phyloP scores from a whole-genome alignment of 139 green algal genomes.

The Volvox africanus region DNA sequence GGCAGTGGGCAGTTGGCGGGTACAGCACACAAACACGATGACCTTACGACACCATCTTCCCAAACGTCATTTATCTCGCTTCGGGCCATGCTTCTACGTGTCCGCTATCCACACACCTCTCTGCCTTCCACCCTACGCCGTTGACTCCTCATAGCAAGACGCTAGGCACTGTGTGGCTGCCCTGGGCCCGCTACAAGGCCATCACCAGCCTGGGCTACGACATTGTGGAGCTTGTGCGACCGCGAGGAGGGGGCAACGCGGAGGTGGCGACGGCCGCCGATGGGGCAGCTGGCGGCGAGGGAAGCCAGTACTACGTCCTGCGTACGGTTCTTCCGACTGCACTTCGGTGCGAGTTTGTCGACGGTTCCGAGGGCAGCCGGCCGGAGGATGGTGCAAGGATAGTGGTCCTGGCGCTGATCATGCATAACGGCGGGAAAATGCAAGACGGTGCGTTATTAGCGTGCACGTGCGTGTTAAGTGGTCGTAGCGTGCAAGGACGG shows the following conservation, averaged over 20 bases:
- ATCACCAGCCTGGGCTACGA: constrained; percentile 13
- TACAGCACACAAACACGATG: no score
- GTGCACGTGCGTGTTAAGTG: no score
- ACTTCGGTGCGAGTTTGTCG: constrained; percentile 4
- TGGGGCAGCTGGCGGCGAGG: not conserved
- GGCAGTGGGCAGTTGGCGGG: no score
- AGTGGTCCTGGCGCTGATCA: constrained; percentile 10
- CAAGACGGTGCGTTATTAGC: not conserved
- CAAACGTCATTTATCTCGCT: no score
- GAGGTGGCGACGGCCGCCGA: not conserved
- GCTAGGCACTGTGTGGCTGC: constrained; percentile 2
- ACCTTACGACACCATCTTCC: no score
- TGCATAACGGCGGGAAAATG: not conserved
- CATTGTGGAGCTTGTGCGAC: not conserved
- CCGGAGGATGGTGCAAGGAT: not conserved
- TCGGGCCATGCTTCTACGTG: no score
- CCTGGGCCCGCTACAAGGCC: constrained; percentile 28
- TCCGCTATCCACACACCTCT: no score
- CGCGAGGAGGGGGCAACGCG: not conserved
- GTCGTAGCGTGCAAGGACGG: no score
- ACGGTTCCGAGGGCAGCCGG: not conserved
- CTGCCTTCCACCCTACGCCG: no score
- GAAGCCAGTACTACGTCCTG: not conserved
- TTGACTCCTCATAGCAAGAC: not conserved
- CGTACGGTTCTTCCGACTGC: constrained; percentile 9